Base-by-base conservation (phyloP, 768 basidiomycete genomes). In the Cyclocybe aegerita region DNA sequence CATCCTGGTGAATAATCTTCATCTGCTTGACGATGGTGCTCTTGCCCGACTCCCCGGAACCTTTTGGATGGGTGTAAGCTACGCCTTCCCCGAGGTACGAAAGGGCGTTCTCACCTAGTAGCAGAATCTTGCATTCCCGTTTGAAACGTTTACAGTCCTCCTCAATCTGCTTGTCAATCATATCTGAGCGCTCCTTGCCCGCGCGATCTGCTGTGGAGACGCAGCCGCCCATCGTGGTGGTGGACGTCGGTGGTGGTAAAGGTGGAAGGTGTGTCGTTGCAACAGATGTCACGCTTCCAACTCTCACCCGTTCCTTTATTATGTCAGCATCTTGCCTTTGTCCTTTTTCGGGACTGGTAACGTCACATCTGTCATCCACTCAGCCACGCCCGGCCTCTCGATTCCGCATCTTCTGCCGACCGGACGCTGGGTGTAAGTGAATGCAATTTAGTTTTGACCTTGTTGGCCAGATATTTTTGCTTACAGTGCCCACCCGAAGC, bases 1-100 rank as follows among this genome's bases (percentile, higher is more conserved):
- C 95, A 54, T 86, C 84, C 66, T 96, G 90, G 66, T 98, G 90
- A 43, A 98, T 94, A 50, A 98, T 95, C 78, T 96, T 97, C 94
- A 98, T 97, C 69, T 98, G 95, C 66, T 98, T 98, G 33, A 97
- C 93, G 56, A 98, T 93, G 0, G 95, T 98, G 4, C 84, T 86
- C 71, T 98, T 98, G 5, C 95, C 96, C 0, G 89, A 91, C 73
- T 96, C 93, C 60, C 95, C 93, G 10, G 93, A 94, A 48, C 95
- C 94, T 95, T 59, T 14, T 32, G 34, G 31, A 30, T n/a, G 33
- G 42, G 29, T 35, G 41, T 30, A 14, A 39, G 34, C 16, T 12
- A 48, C 39, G 16, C 14, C 23, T 11, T 8, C 38, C 3, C 16
- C 29, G 46, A 17, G 39, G 38, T 6, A 30, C 9, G 36, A 45